Evolutionary conservation across 2,329 filamentous ascomycete genomes (phyloP), one percentile per base, ranked within the genome.

Genomic region (Phoma herbarum): DNA sequence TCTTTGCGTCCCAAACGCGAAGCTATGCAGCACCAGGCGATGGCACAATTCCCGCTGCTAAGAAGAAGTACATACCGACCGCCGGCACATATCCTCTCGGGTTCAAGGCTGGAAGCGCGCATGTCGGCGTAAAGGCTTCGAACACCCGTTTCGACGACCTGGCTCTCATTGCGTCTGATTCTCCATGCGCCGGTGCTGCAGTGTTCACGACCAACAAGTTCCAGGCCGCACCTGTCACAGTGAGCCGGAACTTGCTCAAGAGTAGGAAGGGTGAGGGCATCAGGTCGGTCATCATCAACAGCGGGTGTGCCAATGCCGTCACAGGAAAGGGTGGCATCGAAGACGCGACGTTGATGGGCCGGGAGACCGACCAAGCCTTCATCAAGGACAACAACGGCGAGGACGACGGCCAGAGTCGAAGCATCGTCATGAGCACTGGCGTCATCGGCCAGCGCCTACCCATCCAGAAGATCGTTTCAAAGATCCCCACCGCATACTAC

Each of bases 201-300:
- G 93, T 98, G 44, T 97, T 98, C 81, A 99, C 95, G 53, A 96
- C 93, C 78, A 99, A 99, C 82, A 93, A 94, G 78, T 99, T 99
- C 81, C 93, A 97, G 79, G 95, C 95, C 18, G 95, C 95, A 11
- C 95, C 95, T 5, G 94, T 99, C 43, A 92, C 91, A 28, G 90
- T 96, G 61, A 94, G 90, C 77, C 85, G 88, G 63, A 84, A 89
- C 57, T 86, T 93, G 60, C 80, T 97, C 33, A 83, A 87, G 74
- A 83, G 82, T 64, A 86, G 87, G 66, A 81, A 83, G 46, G 90
- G 92, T 58, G 77, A 84, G 12, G 91, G 90, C 1, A 85, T 98
- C 55, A 85, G 89, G 60, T 90, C 90, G 52, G 88, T 99, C 25
- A 86, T 99, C 53, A 88, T 97, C 78, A 99, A 99, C 79, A 96